Evolutionary conservation across 805 yeast genomes (phyloP).

Genomic region (Sugiyamaella chiloensis): DNA sequence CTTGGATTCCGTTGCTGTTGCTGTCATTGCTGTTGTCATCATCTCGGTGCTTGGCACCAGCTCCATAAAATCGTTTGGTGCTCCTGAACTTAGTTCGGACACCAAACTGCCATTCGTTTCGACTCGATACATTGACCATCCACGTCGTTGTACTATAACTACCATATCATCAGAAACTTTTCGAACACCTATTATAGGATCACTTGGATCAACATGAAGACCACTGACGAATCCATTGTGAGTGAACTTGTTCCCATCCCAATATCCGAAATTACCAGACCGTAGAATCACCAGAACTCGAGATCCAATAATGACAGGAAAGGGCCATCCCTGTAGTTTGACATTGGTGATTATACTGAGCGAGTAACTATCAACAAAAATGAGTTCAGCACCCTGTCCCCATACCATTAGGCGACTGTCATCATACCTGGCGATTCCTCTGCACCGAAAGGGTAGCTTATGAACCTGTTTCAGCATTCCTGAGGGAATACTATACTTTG

Average conservation of each 20-base stretch:
- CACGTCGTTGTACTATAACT: slow-evolving; percentile 19
- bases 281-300: slow-evolving; percentile 13
- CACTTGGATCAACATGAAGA: neutral
- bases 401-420: slow-evolving; percentile 15
- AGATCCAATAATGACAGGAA: slow-evolving; percentile 10
- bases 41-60: slow-evolving; percentile 2
- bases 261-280: slow-evolving; percentile 13
- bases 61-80: slow-evolving; percentile 8
- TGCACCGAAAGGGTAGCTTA: slow-evolving; percentile 13
- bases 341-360: slow-evolving; percentile 8
- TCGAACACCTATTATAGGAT: slow-evolving; percentile 1
- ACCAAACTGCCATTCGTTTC: slow-evolving; percentile 9
- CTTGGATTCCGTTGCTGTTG: too few relatives aligned
- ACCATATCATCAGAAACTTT: neutral
- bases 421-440: slow-evolving; percentile 13
- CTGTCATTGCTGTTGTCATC: too few relatives aligned
- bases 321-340: slow-evolving; percentile 21
- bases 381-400: slow-evolving; percentile 21
- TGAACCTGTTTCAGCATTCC: slow-evolving; percentile 11
- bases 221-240: neutral
- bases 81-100: slow-evolving; percentile 17
- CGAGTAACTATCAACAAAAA: slow-evolving; percentile 11
- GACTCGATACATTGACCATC: slow-evolving; percentile 20
- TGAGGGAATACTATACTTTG: slow-evolving; percentile 8
- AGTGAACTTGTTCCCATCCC: neutral